These are phyloP conservation scores for Halophytophthora polymorphica DNA, from an alignment of 352 stramenopile species.

Conservation along the genomic window DNA sequence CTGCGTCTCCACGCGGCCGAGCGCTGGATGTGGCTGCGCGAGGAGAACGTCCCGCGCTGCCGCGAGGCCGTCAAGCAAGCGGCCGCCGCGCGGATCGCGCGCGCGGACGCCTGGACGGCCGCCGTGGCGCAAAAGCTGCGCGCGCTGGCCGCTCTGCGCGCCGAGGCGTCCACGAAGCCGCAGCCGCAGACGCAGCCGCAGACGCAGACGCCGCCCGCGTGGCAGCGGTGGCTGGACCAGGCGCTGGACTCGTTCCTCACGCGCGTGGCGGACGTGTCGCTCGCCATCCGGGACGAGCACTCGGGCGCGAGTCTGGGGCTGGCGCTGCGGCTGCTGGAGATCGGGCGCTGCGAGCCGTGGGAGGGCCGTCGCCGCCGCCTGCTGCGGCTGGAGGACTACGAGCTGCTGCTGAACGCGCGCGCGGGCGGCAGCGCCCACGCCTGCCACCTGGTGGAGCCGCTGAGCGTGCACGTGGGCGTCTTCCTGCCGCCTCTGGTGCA, in stretches of 20 bases:
- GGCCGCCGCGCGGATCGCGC: constrained; percentile 39
- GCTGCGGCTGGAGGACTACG: constrained; percentile 58
- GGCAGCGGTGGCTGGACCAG: constrained; percentile 58
- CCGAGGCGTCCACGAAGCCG: constrained; percentile 13
- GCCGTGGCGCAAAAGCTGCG: constrained; percentile 64
- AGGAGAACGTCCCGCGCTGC: constrained; percentile 63
- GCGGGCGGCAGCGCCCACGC: constrained; percentile 24
- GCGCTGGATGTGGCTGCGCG: constrained; percentile 72
- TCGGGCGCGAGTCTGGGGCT: constrained; percentile 51
- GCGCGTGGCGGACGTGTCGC: constrained; percentile 36
- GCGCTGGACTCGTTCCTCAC: constrained; percentile 74
- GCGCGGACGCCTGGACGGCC: constrained; percentile 56
- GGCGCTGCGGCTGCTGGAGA: constrained; percentile 55
- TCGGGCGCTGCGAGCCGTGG: constrained; percentile 32
- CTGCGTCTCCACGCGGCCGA: constrained; percentile 59
- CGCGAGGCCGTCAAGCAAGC: constrained; percentile 56
- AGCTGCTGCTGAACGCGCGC: constrained; percentile 63
- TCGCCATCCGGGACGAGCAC: constrained; percentile 65
- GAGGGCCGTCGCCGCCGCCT: constrained; percentile 40
- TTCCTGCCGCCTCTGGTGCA: constrained; percentile 69
- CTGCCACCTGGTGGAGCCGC: constrained; percentile 47
- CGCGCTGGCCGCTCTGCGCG: constrained; percentile 32
- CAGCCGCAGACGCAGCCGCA: constrained; percentile 1
- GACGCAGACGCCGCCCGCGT: constrained; percentile 10
- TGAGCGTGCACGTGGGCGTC: constrained; percentile 56